phyloP scores from a whole-genome alignment of 2,329 filamentous ascomycete species.

The Tolypocladium album region DNA sequence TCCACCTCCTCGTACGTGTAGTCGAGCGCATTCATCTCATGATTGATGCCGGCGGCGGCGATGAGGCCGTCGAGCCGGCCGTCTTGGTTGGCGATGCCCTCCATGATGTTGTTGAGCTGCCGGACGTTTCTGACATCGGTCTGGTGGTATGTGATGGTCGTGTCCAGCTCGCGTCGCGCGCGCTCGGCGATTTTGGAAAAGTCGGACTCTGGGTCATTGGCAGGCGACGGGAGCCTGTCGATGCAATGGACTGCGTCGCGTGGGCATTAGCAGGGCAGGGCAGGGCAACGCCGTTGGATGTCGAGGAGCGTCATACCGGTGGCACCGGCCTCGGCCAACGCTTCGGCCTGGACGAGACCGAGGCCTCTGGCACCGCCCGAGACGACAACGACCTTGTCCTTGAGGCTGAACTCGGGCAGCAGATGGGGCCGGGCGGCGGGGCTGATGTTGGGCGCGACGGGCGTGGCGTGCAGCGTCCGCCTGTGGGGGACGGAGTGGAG shows the following conservation, averaged over 20 bases:
- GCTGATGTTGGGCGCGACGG: slow-evolving; percentile 8
- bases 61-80: slow-evolving; percentile 72
- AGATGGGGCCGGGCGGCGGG: slow-evolving; percentile 13
- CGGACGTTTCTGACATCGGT: slow-evolving; percentile 70
- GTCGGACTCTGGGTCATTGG: slow-evolving; percentile 31
- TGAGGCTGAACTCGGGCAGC: slow-evolving; percentile 66
- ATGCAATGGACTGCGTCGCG: slow-evolving; percentile 48
- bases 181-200: slow-evolving; percentile 56
- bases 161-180: slow-evolving; percentile 53
- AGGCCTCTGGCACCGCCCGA: slow-evolving; percentile 69
- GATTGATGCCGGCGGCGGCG: slow-evolving; percentile 60
- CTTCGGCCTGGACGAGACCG: slow-evolving; percentile 68
- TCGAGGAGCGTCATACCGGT: slow-evolving; percentile 30
- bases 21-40: slow-evolving; percentile 74
- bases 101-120: slow-evolving; percentile 55
- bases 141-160: slow-evolving; percentile 61
- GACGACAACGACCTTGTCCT: slow-evolving; percentile 63
- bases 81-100: slow-evolving; percentile 56
- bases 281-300: too few species aligned
- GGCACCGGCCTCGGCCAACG: slow-evolving; percentile 69
- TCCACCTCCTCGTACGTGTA: slow-evolving; percentile 67
- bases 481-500: slow-evolving; percentile 1
- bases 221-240: slow-evolving; percentile 48
- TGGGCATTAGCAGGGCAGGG: not conserved
- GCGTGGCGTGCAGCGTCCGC: slow-evolving; percentile 12